Conservation (phyloP, 2,329 filamentous ascomycete species). For the Aspergillus viridinutans region DNA sequence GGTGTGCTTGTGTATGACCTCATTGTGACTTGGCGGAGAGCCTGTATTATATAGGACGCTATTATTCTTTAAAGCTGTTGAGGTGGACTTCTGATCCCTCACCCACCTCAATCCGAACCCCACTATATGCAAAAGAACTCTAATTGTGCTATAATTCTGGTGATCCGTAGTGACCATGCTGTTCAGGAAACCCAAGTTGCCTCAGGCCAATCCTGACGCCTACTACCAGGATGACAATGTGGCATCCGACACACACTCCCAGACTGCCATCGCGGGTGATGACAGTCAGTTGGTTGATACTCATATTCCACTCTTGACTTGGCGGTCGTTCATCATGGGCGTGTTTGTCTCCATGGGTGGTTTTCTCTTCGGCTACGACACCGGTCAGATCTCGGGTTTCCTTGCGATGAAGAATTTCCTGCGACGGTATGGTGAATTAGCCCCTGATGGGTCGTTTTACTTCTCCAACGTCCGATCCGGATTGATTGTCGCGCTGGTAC, state of each 20-base stretch:
- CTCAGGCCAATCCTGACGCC: neutral
- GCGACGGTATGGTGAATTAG: constrained; percentile 32
- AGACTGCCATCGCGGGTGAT: neutral
- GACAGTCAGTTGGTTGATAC: constrained; percentile 9
- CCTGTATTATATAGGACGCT: neutral
- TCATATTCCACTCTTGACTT: constrained; percentile 24
- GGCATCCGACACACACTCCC: neutral
- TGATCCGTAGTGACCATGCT: neutral
- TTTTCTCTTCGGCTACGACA: constrained; percentile 41
- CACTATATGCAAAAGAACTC: neutral
- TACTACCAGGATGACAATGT: neutral
- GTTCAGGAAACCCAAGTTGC: neutral
- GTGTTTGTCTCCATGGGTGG: constrained; percentile 45
- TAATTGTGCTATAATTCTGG: neutral
- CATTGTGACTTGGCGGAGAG: neutral
- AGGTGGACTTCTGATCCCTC: neutral
- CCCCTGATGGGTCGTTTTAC: constrained; percentile 26
- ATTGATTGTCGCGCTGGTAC: constrained; percentile 40
- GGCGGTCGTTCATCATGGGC: constrained; percentile 32
- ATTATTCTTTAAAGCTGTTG: neutral
- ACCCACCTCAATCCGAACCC: neutral
- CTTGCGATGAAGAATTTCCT: constrained; percentile 41
- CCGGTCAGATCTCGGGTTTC: constrained; percentile 44
- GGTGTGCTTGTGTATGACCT: neutral
- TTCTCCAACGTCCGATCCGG: constrained; percentile 42